Conservation (phyloP, 2,329 filamentous ascomycete genomes). For the Stagonosporopsis cucurbitacearum region DNA sequence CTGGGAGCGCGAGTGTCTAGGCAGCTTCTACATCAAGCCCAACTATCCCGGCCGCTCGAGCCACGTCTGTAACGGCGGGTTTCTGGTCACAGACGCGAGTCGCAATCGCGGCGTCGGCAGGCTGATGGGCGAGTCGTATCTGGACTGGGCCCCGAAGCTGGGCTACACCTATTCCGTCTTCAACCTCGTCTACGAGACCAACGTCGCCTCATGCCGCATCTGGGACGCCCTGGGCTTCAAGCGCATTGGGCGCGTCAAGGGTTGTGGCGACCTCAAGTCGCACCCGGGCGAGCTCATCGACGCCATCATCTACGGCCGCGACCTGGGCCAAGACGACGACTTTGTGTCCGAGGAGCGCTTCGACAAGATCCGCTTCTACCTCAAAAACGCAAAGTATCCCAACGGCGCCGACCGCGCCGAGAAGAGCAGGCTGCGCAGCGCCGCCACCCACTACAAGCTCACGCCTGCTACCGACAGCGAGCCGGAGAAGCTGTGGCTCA, state of each 20-base stretch:
- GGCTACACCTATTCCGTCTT: slow-evolving; percentile 93
- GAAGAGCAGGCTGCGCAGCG: slow-evolving; percentile 91
- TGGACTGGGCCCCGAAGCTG: slow-evolving; percentile 61
- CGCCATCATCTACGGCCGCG: slow-evolving; percentile 66
- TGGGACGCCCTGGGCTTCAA: slow-evolving; percentile 95
- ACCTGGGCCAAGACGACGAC: slow-evolving; percentile 71
- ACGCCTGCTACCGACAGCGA: slow-evolving; percentile 56
- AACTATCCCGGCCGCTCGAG: slow-evolving; percentile 91
- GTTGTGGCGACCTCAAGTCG: slow-evolving; percentile 58
- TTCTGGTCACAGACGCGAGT: slow-evolving; percentile 56
- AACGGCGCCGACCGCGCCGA: slow-evolving; percentile 91
- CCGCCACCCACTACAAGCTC: slow-evolving; percentile 94
- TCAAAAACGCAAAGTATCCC: slow-evolving; percentile 93
- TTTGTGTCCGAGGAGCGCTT: slow-evolving; percentile 94
- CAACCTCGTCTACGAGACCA: slow-evolving; percentile 93
- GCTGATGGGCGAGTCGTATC: slow-evolving; percentile 59
- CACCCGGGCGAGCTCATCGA: slow-evolving; percentile 56
- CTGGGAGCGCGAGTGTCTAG: slow-evolving; percentile 82
- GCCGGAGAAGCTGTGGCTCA: slow-evolving; percentile 79
- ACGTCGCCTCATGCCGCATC: slow-evolving; percentile 85
- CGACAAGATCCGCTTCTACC: slow-evolving; percentile 97
- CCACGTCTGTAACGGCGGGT: slow-evolving; percentile 78
- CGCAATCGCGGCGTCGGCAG: slow-evolving; percentile 59
- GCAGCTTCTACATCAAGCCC: slow-evolving; percentile 92
- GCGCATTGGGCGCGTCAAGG: slow-evolving; percentile 79